phyloP scores from a whole-genome alignment of 768 basidiomycete genomes.

The Lepiota subincarnata region DNA sequence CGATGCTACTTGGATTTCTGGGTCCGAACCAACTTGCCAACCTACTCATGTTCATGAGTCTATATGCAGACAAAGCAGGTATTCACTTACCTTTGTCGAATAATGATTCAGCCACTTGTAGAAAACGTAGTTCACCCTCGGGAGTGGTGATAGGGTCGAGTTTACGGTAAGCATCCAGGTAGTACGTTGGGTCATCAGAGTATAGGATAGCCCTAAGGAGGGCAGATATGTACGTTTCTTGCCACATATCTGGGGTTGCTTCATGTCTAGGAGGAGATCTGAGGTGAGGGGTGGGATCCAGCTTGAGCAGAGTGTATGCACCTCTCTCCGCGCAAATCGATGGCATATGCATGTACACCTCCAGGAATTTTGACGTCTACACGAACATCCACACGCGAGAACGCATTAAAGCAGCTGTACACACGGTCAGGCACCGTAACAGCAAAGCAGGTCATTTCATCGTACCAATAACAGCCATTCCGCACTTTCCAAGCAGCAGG shows the following conservation, averaged over 20 bases:
- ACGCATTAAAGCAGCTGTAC: constrained; percentile 92
- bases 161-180: constrained; percentile 90
- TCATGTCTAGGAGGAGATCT: constrained; percentile 58
- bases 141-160: constrained; percentile 89
- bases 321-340: constrained; percentile 94
- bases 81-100: constrained; percentile 67
- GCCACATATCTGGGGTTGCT: constrained; percentile 91
- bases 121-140: constrained; percentile 86
- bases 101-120: constrained; percentile 84
- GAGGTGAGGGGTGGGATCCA: background rate
- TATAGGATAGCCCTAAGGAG: constrained; percentile 89
- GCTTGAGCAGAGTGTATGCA: constrained; percentile 32
- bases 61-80: background rate
- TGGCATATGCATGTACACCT: constrained; percentile 89
- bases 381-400: constrained; percentile 92
- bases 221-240: constrained; percentile 95
- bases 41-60: constrained; percentile 40
- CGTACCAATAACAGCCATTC: constrained; percentile 89
- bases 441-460: background rate
- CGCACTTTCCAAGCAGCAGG: constrained; percentile 84
- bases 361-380: constrained; percentile 99
- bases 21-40: constrained; percentile 98
- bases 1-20: constrained; percentile 97
- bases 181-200: constrained; percentile 91
- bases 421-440: background rate